Conservation (phyloP, 805 yeast species). For the Sugiyamaella valdiviana region DNA sequence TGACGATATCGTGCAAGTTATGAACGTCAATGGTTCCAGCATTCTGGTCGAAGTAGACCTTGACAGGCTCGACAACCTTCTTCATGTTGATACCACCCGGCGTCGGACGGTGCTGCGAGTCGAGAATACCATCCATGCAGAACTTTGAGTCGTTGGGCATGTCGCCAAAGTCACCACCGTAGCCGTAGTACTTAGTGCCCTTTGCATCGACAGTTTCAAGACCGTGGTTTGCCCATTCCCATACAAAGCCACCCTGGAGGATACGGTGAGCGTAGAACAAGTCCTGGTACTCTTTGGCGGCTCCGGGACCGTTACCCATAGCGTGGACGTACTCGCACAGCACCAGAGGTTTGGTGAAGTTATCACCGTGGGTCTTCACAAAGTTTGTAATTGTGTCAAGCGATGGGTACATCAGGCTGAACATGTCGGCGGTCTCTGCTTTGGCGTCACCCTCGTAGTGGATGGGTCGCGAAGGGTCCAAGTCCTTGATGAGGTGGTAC, state of each 20-base stretch:
- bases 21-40: conserved; percentile 3
- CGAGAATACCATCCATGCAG: conserved; percentile 32
- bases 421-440: conserved; percentile 30
- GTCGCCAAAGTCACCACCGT: conserved; percentile 34
- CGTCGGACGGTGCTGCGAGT: conserved; percentile 31
- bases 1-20: conserved; percentile 11
- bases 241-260: conserved; percentile 36
- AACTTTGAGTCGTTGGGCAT: conserved; percentile 33
- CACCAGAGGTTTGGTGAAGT: conserved; percentile 29
- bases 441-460: conserved; percentile 35
- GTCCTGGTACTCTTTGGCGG: conserved; percentile 31
- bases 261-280: conserved; percentile 27
- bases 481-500: conserved; percentile 24
- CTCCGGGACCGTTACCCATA: conserved; percentile 38
- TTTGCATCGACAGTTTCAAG: conserved; percentile 13
- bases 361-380: conserved; percentile 11
- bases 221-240: conserved; percentile 39
- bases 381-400: conserved; percentile 15
- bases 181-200: conserved; percentile 14
- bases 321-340: conserved; percentile 36
- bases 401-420: conserved; percentile 32
- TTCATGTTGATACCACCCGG: conserved; percentile 32
- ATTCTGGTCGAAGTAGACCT: conserved; percentile 15
- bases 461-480: conserved; percentile 30
- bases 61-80: conserved; percentile 29